phyloP scores from a whole-genome alignment of 2,329 filamentous ascomycete genomes.

The Arthrobotrys iridis region DNA sequence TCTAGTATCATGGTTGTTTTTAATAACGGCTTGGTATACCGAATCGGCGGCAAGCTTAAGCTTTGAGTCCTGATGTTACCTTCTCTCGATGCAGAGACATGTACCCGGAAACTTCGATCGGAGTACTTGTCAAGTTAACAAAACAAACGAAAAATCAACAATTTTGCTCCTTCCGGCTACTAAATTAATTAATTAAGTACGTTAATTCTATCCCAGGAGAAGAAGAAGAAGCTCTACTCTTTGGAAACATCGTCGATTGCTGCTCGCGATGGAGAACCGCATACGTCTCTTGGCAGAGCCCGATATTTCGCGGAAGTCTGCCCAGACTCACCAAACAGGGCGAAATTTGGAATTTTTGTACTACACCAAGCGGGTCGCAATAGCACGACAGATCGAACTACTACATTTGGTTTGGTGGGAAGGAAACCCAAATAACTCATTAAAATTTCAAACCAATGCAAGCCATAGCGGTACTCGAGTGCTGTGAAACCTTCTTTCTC shows the following conservation, averaged over 20 bases:
- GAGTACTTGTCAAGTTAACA: too few relatives aligned
- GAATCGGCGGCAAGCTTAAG: background rate
- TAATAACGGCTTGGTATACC: background rate
- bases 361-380: too few relatives aligned
- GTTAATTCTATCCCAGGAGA: background rate
- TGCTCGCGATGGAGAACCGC: background rate
- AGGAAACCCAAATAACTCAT: too few relatives aligned
- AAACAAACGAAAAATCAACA: background rate
- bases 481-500: too few relatives aligned
- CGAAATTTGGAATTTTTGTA: background rate
- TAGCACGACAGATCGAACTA: too few relatives aligned
- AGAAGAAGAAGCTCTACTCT: background rate
- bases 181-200: background rate
- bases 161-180: background rate
- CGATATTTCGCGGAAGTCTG: background rate
- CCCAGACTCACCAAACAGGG: background rate
- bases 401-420: too few relatives aligned
- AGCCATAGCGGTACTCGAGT: too few relatives aligned
- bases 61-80: background rate
- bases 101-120: too few relatives aligned
- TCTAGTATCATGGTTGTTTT: background rate
- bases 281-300: background rate
- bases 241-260: background rate
- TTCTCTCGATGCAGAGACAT: too few relatives aligned
- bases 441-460: too few relatives aligned